phyloP scores from a whole-genome alignment of 768 basidiomycete genomes.

The Rhizopogon vinicolor region DNA sequence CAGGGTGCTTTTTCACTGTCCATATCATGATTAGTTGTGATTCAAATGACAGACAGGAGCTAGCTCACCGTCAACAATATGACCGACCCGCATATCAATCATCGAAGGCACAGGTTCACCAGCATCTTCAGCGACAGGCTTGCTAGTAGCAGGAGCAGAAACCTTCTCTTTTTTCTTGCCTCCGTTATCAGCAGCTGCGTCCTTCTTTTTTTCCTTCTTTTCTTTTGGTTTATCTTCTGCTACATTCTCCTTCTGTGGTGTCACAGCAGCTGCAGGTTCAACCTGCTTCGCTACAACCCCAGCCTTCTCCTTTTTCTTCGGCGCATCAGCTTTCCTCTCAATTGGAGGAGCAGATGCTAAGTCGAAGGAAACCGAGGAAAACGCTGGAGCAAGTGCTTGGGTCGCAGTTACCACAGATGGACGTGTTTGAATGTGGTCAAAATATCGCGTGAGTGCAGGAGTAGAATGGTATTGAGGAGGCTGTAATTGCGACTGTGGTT shows the following conservation, averaged over 20 bases:
- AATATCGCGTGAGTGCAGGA: constrained; percentile 88
- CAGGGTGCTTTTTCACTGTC: constrained; percentile 91
- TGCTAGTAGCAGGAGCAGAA: constrained; percentile 22
- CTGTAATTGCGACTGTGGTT: constrained; percentile 58
- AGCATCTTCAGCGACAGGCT: constrained; percentile 49
- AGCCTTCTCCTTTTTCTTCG: constrained; percentile 75
- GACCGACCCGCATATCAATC: constrained; percentile 95
- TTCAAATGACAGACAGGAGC: background rate
- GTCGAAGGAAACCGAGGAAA: constrained; percentile 61
- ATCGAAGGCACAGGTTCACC: constrained; percentile 91
- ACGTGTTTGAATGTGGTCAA: constrained; percentile 85
- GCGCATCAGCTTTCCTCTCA: constrained; percentile 66
- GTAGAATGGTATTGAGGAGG: constrained; percentile 71
- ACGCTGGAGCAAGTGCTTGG: constrained; percentile 45
- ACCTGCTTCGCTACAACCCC: constrained; percentile 30
- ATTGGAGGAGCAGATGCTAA: constrained; percentile 68
- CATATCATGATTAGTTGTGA: background rate
- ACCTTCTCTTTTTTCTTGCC: constrained; percentile 41
- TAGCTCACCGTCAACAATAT: constrained; percentile 79
- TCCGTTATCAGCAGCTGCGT: constrained; percentile 21
- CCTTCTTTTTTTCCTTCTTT: constrained; percentile 56
- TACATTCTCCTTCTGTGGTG: constrained; percentile 28
- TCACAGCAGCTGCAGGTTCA: constrained; percentile 25
- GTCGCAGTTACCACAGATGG: constrained; percentile 58
- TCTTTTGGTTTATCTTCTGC: constrained; percentile 34